Evolutionary conservation across 108 stramenopile genomes (phyloP).

Genomic region (Fistulifera solaris): DNA sequence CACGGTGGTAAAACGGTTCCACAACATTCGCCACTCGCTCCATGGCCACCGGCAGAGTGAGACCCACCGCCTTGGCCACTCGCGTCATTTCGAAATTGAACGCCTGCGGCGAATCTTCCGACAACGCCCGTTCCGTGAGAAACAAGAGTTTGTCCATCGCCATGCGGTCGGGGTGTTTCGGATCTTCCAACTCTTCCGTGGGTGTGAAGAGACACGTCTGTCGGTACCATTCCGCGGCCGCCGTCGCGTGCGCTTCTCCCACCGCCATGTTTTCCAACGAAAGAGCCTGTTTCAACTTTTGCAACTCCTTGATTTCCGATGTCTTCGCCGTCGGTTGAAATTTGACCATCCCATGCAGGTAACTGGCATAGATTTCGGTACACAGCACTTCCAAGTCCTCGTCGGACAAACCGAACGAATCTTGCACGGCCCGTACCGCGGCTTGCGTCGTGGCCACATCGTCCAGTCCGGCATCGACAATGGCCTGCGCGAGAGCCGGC

Average conservation of each 20-base stretch:
- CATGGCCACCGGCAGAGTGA: slow-evolving; percentile 25
- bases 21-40: slow-evolving; percentile 53
- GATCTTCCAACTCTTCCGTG: slow-evolving; percentile 70
- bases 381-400: slow-evolving; percentile 61
- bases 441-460: slow-evolving; percentile 19
- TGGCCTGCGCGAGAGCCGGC: slow-evolving; percentile 46
- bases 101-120: slow-evolving; percentile 73
- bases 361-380: slow-evolving; percentile 48
- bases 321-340: slow-evolving; percentile 49
- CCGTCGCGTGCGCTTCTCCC: slow-evolving; percentile 74
- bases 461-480: slow-evolving; percentile 37
- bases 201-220: slow-evolving; percentile 50
- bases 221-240: slow-evolving; percentile 53
- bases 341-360: slow-evolving; percentile 74
- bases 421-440: slow-evolving; percentile 24
- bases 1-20: slow-evolving; percentile 76
- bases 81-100: slow-evolving; percentile 73
- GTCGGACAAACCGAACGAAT: slow-evolving; percentile 21
- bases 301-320: slow-evolving; percentile 65
- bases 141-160: slow-evolving; percentile 76
- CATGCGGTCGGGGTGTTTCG: slow-evolving; percentile 57
- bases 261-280: slow-evolving; percentile 53
- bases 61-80: slow-evolving; percentile 53
- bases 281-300: slow-evolving; percentile 32
- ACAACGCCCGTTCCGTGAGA: slow-evolving; percentile 64